Base-by-base conservation (phyloP, 2,329 filamentous ascomycete species). In the Penicillium sumatraense region DNA sequence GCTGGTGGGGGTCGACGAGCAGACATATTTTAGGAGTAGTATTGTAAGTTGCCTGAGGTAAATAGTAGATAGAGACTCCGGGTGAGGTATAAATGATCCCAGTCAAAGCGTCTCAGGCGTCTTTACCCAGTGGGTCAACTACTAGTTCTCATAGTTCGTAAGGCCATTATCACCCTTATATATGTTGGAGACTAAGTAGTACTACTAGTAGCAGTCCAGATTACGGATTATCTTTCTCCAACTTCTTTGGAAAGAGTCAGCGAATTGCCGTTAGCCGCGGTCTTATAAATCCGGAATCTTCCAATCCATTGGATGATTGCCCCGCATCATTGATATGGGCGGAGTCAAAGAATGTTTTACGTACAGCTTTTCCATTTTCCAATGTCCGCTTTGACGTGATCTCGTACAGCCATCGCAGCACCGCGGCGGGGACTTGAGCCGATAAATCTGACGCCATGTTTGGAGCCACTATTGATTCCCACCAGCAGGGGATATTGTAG, bases 1-100 rank as follows among this genome's bases (percentile, higher is more conserved):
- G 74, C 74, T 14, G 74, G 74, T 5, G 73, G 64, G 56, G 74
- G 74, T 20, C 65, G 72, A 56, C 60, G 69, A 27, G 65, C 53
- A 59, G 68, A 54, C 65, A 72, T 74, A 7, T 27, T 26, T 38
- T 14, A n/a, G 18, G 33, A 36, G 13, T 35, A 35, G 31, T 29
- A 35, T 33, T 29, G n/a, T 11, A 35, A n/a, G n/a, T n/a, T n/a
- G n/a, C n/a, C n/a, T n/a, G 31, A 35, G 31, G 14, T 14, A 33
- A 13, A 33, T 8, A 33, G 20, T 9, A n/a, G n/a, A n/a, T n/a
- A n/a, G n/a, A n/a, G n/a, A n/a, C n/a, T n/a, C n/a, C n/a, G n/a
- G n/a, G n/a, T n/a, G n/a, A n/a, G n/a, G n/a, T n/a, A n/a, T n/a
- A n/a, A n/a, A n/a, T n/a, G n/a, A n/a, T n/a, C n/a, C n/a, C n/a